Conservation (phyloP, 495 filamentous ascomycete species). For the Penicillium macrosclerotiorum region DNA sequence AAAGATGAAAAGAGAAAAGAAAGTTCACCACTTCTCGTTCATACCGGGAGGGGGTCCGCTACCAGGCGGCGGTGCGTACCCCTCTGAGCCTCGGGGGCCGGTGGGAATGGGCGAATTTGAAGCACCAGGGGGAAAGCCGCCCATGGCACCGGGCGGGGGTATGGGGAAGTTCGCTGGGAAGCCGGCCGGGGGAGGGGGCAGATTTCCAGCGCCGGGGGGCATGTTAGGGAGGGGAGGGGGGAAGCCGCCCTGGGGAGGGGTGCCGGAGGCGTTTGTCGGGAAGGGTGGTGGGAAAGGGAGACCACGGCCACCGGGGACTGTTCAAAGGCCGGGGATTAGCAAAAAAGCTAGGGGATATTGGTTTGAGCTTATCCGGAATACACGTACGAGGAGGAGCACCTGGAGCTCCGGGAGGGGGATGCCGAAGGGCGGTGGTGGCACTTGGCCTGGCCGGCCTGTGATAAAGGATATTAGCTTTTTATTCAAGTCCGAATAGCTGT, state of each 20-base stretch:
- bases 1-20: slow-evolving; percentile 13
- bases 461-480: slow-evolving; percentile 12
- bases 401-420: slow-evolving; percentile 47
- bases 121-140: slow-evolving; percentile 28
- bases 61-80: slow-evolving; percentile 28
- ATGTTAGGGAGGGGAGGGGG: slow-evolving; percentile 36
- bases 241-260: slow-evolving; percentile 27
- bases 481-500: not conserved
- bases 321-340: not conserved
- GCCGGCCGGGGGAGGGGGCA: slow-evolving; percentile 63
- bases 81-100: slow-evolving; percentile 34
- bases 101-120: slow-evolving; percentile 19
- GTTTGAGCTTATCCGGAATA: slow-evolving; percentile 12
- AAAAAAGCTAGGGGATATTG: not conserved
- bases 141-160: slow-evolving; percentile 33
- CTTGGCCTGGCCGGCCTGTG: slow-evolving; percentile 47
- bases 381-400: slow-evolving; percentile 49
- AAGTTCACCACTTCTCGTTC: slow-evolving; percentile 25
- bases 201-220: slow-evolving; percentile 49
- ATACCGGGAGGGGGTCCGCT: slow-evolving; percentile 21
- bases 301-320: slow-evolving; percentile 58
- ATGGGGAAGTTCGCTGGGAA: slow-evolving; percentile 55
- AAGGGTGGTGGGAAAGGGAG: slow-evolving; percentile 65
- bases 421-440: slow-evolving; percentile 55
- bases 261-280: slow-evolving; percentile 36